phyloP scores from a whole-genome alignment of 441 rosid species.

The Populus tomentosa region DNA sequence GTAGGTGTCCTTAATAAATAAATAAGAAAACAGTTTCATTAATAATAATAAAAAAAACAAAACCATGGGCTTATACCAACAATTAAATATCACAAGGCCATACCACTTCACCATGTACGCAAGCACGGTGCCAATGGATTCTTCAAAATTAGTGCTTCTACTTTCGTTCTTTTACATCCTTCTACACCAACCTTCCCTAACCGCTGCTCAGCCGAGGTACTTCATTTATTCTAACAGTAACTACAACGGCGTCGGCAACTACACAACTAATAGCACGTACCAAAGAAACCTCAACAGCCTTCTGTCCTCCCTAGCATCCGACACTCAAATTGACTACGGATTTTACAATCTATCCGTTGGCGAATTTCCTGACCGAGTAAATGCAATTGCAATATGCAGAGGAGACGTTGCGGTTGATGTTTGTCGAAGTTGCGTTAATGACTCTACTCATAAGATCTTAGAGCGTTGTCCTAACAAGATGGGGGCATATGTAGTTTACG shows the following conservation, averaged over 20 bases:
- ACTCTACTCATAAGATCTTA: slow-evolving; percentile 26
- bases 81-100: too few species aligned
- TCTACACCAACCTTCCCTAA: background rate
- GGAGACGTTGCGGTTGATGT: slow-evolving; percentile 34
- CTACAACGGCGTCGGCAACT: slow-evolving; percentile 7
- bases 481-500: slow-evolving; percentile 36
- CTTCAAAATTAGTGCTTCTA: background rate
- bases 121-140: too few species aligned
- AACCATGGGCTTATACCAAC: too few species aligned
- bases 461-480: slow-evolving; percentile 43
- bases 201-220: slow-evolving; percentile 2
- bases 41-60: too few species aligned
- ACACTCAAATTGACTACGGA: too few species aligned
- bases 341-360: too few species aligned
- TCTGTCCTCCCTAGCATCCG: slow-evolving; percentile 1
- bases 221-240: background rate
- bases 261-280: slow-evolving; percentile 22
- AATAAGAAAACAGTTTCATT: background rate
- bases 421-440: slow-evolving; percentile 37
- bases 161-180: slow-evolving; percentile 3
- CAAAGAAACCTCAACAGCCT: slow-evolving; percentile 36
- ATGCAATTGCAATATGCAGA: slow-evolving; percentile 8
- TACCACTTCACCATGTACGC: too few species aligned
- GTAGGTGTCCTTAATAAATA: too few species aligned
- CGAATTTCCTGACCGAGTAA: too few species aligned